Base-by-base conservation (phyloP, 352 stramenopile genomes). In the Pythium brachiatum region DNA sequence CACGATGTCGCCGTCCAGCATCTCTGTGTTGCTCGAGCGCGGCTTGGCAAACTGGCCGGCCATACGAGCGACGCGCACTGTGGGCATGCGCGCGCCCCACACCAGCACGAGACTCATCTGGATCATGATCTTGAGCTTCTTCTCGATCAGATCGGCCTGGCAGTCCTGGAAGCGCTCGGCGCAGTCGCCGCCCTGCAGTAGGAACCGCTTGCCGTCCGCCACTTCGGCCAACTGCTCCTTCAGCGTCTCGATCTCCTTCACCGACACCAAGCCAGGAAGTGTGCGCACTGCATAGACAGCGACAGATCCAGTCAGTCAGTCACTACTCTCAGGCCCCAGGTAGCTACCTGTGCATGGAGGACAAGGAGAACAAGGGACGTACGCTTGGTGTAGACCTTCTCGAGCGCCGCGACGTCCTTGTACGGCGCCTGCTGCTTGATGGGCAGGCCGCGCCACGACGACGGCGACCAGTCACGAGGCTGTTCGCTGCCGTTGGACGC, bases 21-120 rank as follows among this genome's bases (percentile, higher is more conserved):
- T 72, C 72, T 99, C 97, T 52, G 89, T 97, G 62, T 97, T 82
- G 62, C 95, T 97, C 36, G 86, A 98, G 26, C 97, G 86, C 9
- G 97, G 96, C 83, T 99, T 99, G 60, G 97, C 96, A 66, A 99
- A 99, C 79, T 99, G 97, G 16, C 97, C 97, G 2, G 97, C 97
- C 92, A 99, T 98, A 50, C 97, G 90, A 7, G 96, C 97, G 53
- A 99, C 89, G 36, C 86, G 98, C 26, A 99, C 96, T 7, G 98
- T 96, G 3, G 97, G 96, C 79, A 99, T 98, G n/a, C 92, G 83
- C 34, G 92, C 93, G 25, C 97, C 97, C 86, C 97, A 99, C 16
- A 98, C 98, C 46, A 99, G 82, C 39, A 99, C 92, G 26, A 99
- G 84, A 64, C 94, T 92, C 97, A 99, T 99, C 81, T 99, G 86